Base-by-base conservation (phyloP, 345 rosid genomes). In the Eucalyptus polybractea region DNA sequence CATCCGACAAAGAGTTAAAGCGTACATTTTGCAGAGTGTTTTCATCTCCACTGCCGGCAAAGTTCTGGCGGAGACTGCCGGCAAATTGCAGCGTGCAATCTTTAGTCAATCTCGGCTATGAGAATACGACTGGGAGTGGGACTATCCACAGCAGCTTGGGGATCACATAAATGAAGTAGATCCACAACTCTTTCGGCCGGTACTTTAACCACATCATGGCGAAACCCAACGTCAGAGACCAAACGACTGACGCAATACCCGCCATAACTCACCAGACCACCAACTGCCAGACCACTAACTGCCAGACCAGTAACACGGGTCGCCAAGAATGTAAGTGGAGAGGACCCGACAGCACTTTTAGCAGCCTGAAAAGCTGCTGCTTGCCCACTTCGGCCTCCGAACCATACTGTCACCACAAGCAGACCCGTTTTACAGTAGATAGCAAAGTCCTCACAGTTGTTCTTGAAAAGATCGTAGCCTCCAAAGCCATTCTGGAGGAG, bases 401-500 rank as follows among this genome's bases (percentile, higher is more conserved):
- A 94, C 62, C 91, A 51, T 87, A 53, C 93, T n/a, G 92, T 85
- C 92, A 51, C 86, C 86, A 94, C 94, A 6, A 96, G 94, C 76
- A 95, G 85, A 86, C 97, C 94, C 1, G 98, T 96, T 91, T 96
- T 97, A 47, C 98, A 97, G 90, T 96, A 95, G 31, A 92, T 92
- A 4, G 99, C 98, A 29, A 96, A 96, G 90, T 96, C 97, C 92
- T 96, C 97, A 33, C 97, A 96, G 87, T 95, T 96, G 91, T 97
- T 97, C 89, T 92, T 94, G 91, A 93, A 95, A n/a, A 94, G 88
- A 90, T 92, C 21, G 88, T 95, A 97, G 31, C 42, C 94, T 72
- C 97, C 99, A 90, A 97, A 96, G 44, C 98, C 98, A 56, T 96
- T 95, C 53, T 69, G 91, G 4, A 91, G 92, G 21, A 96, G 96